Percentiles rank a stretch among this genome's conserved stretches.
These are phyloP conservation scores for Sisymbrium irio DNA, from an alignment of 345 rosid genomes.

Conservation along the genomic window DNA sequence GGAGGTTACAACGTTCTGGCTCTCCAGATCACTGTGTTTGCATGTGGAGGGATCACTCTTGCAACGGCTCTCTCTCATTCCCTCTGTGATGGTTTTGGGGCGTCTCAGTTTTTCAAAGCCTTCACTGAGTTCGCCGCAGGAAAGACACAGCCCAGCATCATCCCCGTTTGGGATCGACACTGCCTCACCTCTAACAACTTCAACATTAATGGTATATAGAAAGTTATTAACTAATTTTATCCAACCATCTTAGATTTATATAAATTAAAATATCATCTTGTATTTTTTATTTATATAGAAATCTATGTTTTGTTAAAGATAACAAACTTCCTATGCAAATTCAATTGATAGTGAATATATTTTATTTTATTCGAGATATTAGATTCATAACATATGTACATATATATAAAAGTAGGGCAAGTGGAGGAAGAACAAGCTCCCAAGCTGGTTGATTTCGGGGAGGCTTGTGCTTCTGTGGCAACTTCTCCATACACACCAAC, in stretches of 20 bases:
- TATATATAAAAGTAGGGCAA: conserved; percentile 5
- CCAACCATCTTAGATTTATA: not conserved
- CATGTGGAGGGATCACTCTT: conserved; percentile 58
- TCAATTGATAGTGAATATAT: not conserved
- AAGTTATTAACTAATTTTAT: not conserved
- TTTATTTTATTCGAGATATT: not conserved
- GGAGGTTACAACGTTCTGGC: conserved; percentile 24
- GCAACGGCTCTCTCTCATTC: conserved; percentile 61
- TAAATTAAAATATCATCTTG: no score
- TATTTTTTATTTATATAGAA: no score
- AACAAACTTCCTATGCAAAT: not conserved
- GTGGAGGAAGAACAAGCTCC: conserved; percentile 16
- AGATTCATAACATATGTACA: not conserved
- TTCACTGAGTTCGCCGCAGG: conserved; percentile 45
- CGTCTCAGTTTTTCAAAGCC: conserved; percentile 49
- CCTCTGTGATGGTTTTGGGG: conserved; percentile 59
- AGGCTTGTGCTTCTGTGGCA: conserved; percentile 32
- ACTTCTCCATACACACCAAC: conserved; percentile 45
- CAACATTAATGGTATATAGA: conserved; percentile 1
- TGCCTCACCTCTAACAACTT: conserved; percentile 28
- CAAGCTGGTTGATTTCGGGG: conserved; percentile 17
- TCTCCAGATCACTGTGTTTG: conserved; percentile 50
- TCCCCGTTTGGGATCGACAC: conserved; percentile 59
- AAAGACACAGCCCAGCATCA: conserved; percentile 37
- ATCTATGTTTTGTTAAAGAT: not conserved